Percentiles rank a stretch among this genome's conserved stretches.
phyloP scores from a whole-genome alignment of 345 rosid species.

The Citrus mangshanensis region DNA sequence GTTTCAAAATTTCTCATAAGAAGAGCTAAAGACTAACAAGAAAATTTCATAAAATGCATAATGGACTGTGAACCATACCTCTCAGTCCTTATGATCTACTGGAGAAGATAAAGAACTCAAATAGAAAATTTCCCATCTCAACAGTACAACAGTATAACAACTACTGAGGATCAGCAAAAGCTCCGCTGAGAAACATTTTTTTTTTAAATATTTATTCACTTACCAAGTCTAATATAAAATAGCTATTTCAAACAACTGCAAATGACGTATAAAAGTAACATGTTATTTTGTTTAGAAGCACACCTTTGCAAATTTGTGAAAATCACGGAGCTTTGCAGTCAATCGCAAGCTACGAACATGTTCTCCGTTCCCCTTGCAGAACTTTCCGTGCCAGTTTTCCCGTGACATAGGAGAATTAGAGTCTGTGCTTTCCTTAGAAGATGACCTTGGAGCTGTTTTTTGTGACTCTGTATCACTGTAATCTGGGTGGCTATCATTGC shows the following conservation, averaged over 20 bases:
- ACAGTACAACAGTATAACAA: background rate
- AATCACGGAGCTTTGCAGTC: conserved; percentile 90
- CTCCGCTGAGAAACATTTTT: no score
- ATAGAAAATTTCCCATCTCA: background rate
- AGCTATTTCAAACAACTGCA: background rate
- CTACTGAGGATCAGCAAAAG: background rate
- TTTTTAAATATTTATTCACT: background rate
- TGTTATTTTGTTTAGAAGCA: conserved; percentile 8
- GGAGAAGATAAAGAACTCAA: background rate
- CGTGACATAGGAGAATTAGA: conserved; percentile 63
- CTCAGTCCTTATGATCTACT: background rate
- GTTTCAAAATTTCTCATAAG: background rate
- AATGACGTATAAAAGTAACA: background rate
- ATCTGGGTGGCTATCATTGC: conserved; percentile 52
- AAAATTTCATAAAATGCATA: background rate
- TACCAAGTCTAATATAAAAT: background rate
- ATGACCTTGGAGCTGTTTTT: conserved; percentile 46
- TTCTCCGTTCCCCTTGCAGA: conserved; percentile 58
- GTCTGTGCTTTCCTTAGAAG: conserved; percentile 65
- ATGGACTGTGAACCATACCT: background rate
- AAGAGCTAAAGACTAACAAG: background rate
- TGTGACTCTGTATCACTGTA: conserved; percentile 65
- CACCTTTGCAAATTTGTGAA: conserved; percentile 91
- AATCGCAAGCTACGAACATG: conserved; percentile 69
- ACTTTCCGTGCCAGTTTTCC: conserved; percentile 77